Evolutionary conservation across 768 basidiomycete species (phyloP).

Genomic region (Amanita jacksonii): DNA sequence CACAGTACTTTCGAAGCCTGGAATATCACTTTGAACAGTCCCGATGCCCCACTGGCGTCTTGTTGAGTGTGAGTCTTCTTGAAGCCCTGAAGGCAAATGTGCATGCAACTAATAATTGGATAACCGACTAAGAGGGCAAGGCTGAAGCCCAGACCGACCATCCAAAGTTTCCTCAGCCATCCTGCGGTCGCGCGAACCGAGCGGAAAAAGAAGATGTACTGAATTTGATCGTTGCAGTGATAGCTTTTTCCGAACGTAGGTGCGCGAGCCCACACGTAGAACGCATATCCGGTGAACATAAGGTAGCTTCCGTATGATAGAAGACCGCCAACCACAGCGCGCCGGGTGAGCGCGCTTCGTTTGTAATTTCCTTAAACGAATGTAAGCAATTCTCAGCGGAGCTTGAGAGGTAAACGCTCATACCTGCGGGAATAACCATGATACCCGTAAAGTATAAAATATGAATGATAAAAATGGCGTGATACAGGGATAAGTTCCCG

Average conservation of each 20-base stretch:
- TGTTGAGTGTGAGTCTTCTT: too few species aligned
- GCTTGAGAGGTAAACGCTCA: background rate
- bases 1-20: too few species aligned
- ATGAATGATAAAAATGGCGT: conserved; percentile 6
- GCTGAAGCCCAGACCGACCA: conserved; percentile 3
- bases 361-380: background rate
- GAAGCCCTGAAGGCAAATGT: too few species aligned
- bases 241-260: background rate
- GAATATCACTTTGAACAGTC: too few species aligned
- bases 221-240: conserved; percentile 3
- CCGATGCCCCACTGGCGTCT: too few species aligned
- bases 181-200: conserved; percentile 6
- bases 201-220: conserved; percentile 7
- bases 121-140: background rate
- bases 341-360: background rate
- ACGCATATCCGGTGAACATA: conserved; percentile 7
- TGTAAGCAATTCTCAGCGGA: background rate
- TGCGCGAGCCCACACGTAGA: conserved; percentile 9
- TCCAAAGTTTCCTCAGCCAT: conserved; percentile 10
- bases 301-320: conserved; percentile 1
- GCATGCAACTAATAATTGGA: too few species aligned
- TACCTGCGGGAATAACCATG: conserved; percentile 5
- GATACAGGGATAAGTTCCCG: conserved; percentile 9
- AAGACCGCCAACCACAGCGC: background rate
- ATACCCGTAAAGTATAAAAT: conserved; percentile 10